Conservation (phyloP, 2,329 filamentous ascomycete genomes). For the Aspergillus neoniger region DNA sequence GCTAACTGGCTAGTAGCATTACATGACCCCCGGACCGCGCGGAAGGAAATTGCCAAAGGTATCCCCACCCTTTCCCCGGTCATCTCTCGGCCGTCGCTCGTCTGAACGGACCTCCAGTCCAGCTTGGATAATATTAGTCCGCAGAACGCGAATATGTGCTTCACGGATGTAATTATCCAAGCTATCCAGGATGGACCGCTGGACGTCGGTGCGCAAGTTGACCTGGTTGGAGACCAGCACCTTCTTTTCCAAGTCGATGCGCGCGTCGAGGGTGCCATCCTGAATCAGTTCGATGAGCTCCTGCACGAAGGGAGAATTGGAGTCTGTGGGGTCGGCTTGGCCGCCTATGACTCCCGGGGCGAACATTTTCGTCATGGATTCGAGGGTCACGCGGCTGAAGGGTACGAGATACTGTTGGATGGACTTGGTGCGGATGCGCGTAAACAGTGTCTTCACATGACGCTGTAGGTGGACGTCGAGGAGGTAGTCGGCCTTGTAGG, state of each 20-base stretch:
- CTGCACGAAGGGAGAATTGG: slow-evolving; percentile 44
- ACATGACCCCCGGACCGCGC: slow-evolving; percentile 16
- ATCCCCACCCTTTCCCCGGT: slow-evolving; percentile 13
- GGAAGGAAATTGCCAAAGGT: slow-evolving; percentile 12
- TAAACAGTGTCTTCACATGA: slow-evolving; percentile 71
- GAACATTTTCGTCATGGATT: slow-evolving; percentile 77
- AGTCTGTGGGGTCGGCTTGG: slow-evolving; percentile 64
- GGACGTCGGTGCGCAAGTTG: slow-evolving; percentile 68
- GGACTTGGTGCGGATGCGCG: slow-evolving; percentile 79
- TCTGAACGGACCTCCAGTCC: slow-evolving; percentile 67
- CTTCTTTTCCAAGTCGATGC: slow-evolving; percentile 81
- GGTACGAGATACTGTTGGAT: slow-evolving; percentile 91
- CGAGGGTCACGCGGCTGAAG: slow-evolving; percentile 82
- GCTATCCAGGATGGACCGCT: slow-evolving; percentile 67
- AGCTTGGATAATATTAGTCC: slow-evolving; percentile 73
- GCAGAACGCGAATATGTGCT: slow-evolving; percentile 72
- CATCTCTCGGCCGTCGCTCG: slow-evolving; percentile 13
- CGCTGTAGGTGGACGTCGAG: slow-evolving; percentile 82
- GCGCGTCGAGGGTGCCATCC: slow-evolving; percentile 68
- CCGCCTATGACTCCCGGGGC: slow-evolving; percentile 45
- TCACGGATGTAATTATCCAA: slow-evolving; percentile 73
- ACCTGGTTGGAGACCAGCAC: slow-evolving; percentile 72
- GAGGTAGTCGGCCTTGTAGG: slow-evolving; percentile 81
- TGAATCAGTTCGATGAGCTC: slow-evolving; percentile 82
- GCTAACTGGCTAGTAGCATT: not conserved